Base-by-base conservation (phyloP, 176 grass and related monocot species). In the Zizania latifolia region DNA sequence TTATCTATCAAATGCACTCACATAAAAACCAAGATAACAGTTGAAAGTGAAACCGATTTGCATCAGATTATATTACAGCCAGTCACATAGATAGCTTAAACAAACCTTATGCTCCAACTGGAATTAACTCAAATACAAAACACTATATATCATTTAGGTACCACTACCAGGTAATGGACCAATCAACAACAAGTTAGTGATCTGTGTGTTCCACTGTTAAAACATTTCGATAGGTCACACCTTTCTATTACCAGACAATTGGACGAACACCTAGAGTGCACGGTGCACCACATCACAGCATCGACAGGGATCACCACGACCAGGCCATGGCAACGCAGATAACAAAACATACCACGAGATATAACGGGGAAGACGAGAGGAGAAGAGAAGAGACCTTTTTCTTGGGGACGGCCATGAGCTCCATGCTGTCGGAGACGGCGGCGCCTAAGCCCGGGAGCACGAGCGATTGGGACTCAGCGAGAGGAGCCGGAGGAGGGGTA, bases 371-470 rank as follows among this genome's bases (percentile, higher is more conserved):
- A 30, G 61, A 60, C 59, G 71, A 26, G 68, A 64, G 35, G 27
- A 30, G 61, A 60, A 65, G 71, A 26, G 68, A 64, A 16, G 7
- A 60, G 0, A 94, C 92, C 88, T 94, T 94, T 71, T 94, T 94
- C 89, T 91, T 94, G 65, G 88, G 92, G 12, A 94, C 88, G 40
- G 92, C 92, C 88, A 94, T 90, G 85, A 94, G 92, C 50, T 94
- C 85, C 85, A 94, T 80, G 36, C 88, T 58, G 28, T 39, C 30
- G 6, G 39, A 71, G 65, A 34, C 27, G 28, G 26, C 74, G 33
- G 77, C 77, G 56, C 57, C 74, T 44, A 81, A 75, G 36, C 84
- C 35, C 5, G 87, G 62, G 56, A 93, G 38, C 29, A 71, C 31
- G 58, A 80, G 56, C 8, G 77, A 83, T 43, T 77, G 68, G 16